phyloP scores from a whole-genome alignment of 2,329 filamentous ascomycete genomes.

The Emergomyces africanus region DNA sequence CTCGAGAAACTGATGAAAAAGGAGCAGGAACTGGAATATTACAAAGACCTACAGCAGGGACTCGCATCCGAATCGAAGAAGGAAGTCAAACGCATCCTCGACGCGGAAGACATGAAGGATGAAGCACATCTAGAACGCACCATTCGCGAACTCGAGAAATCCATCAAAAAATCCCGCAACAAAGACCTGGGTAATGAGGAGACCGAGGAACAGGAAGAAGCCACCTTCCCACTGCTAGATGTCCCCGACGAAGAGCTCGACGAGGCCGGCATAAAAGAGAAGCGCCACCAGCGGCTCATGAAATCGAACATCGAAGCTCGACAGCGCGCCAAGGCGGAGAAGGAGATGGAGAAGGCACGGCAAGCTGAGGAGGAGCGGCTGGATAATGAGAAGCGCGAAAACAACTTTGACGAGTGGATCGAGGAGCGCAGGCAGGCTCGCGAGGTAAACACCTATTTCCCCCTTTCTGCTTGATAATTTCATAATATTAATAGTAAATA shows the following conservation, averaged over 20 bases:
- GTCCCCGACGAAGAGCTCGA: slow-evolving; percentile 85
- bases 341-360: slow-evolving; percentile 80
- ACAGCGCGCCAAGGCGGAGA: slow-evolving; percentile 88
- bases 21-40: slow-evolving; percentile 90
- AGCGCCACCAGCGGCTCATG: slow-evolving; percentile 80
- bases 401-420: slow-evolving; percentile 77
- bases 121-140: slow-evolving; percentile 73
- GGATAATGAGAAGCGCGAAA: slow-evolving; percentile 72
- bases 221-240: slow-evolving; percentile 77
- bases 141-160: slow-evolving; percentile 80
- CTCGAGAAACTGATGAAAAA: slow-evolving; percentile 91
- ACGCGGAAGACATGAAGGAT: slow-evolving; percentile 84
- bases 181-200: slow-evolving; percentile 88
- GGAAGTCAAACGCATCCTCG: slow-evolving; percentile 71
- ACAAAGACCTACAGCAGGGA: slow-evolving; percentile 64
- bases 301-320: slow-evolving; percentile 93
- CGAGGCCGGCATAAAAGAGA: slow-evolving; percentile 80
- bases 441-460: slow-evolving; percentile 22
- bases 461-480: slow-evolving; percentile 7
- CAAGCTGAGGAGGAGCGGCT: slow-evolving; percentile 69
- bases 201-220: slow-evolving; percentile 62
- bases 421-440: slow-evolving; percentile 66
- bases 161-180: slow-evolving; percentile 77
- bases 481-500: background rate
- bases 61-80: slow-evolving; percentile 75